Evolutionary conservation across 2,329 filamentous ascomycete species (phyloP).

Genomic region (Apiospora pterosperma): DNA sequence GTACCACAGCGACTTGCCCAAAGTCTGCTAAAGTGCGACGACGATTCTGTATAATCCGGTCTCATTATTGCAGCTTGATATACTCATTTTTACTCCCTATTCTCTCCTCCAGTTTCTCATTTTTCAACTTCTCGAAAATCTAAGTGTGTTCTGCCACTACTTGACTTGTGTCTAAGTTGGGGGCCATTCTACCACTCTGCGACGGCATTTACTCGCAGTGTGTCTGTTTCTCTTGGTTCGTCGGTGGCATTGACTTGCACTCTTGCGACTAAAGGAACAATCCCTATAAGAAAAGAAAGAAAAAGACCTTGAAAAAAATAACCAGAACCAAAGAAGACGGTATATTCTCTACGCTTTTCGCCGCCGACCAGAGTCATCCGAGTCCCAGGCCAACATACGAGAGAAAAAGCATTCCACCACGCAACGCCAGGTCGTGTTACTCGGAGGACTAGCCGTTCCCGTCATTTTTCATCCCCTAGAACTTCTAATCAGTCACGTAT

Average conservation of each 20-base stretch:
- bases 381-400: constrained; percentile 9
- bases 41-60: constrained; percentile 10
- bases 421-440: constrained; percentile 14
- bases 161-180: constrained; percentile 10
- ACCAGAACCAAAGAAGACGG: neutral
- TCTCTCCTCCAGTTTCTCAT: neutral
- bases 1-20: constrained; percentile 47
- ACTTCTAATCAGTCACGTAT: constrained; percentile 2
- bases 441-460: constrained; percentile 9
- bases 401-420: constrained; percentile 2
- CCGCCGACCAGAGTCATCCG: constrained; percentile 12
- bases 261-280: constrained; percentile 34
- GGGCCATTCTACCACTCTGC: constrained; percentile 8
- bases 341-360: constrained; percentile 1
- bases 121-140: constrained; percentile 7
- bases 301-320: constrained; percentile 1
- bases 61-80: neutral
- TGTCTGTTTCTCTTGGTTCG: constrained; percentile 22
- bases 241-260: constrained; percentile 52
- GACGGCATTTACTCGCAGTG: constrained; percentile 3
- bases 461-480: neutral
- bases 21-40: constrained; percentile 47
- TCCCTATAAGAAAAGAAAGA: constrained; percentile 2
- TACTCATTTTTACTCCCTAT: neutral
- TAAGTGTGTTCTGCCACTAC: constrained; percentile 12